Base-by-base conservation (phyloP, 2,329 filamentous ascomycete genomes). In the Neoascochyta sp. region DNA sequence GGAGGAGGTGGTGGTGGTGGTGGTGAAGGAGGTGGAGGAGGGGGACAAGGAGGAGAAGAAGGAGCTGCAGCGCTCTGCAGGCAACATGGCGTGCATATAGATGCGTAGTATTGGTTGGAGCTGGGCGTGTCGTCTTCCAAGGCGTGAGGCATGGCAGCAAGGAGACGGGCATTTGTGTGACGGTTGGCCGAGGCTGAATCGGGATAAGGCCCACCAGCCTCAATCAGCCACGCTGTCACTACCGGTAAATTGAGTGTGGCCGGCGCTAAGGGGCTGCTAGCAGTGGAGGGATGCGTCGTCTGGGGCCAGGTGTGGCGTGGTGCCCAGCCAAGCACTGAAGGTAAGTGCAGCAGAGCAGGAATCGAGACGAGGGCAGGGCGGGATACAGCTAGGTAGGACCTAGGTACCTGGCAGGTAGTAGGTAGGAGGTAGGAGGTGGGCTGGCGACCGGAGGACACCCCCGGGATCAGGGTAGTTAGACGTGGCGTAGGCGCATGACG, bases 401-500 rank as follows among this genome's bases (percentile, higher is more conserved):
- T n/a, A n/a, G n/a, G n/a, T n/a, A n/a, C n/a, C n/a, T n/a, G n/a
- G n/a, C n/a, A n/a, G n/a, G n/a, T n/a, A n/a, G n/a, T n/a, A n/a
- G n/a, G n/a, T n/a, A n/a, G n/a, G n/a, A n/a, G n/a, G n/a, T n/a
- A n/a, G n/a, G n/a, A 21, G 7, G 22, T 12, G 13, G 22, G 22
- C 22, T 8, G 22, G 22, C 12, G 22, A n/a, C n/a, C n/a, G n/a
- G n/a, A n/a, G n/a, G n/a, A n/a, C n/a, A n/a, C n/a, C n/a, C n/a
- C n/a, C n/a, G n/a, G n/a, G n/a, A n/a, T n/a, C n/a, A n/a, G n/a
- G n/a, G n/a, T 8, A n/a, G n/a, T n/a, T n/a, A n/a, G n/a, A n/a
- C n/a, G n/a, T n/a, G n/a, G n/a, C n/a, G n/a, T n/a, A n/a, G n/a
- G 42, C 28, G 42, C 41, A 46, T 50, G 44, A 56, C 53, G 57